phyloP scores from a whole-genome alignment of 768 basidiomycete genomes.

The Suillus placidus region DNA sequence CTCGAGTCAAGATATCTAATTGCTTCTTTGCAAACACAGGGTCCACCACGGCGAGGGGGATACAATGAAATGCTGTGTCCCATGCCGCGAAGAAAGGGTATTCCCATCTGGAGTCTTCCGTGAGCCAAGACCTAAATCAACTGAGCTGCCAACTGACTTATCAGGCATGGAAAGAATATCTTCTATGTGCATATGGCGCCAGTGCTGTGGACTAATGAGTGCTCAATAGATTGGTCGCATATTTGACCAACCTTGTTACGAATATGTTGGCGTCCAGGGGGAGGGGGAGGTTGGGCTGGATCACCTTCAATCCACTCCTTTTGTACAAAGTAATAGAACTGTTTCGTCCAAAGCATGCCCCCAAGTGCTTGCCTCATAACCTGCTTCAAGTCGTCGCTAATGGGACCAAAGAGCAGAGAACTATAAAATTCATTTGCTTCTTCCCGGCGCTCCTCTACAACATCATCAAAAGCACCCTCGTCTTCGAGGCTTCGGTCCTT shows the following conservation, averaged over 20 bases:
- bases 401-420: constrained; percentile 75
- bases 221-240: background rate
- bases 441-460: constrained; percentile 84
- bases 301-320: constrained; percentile 97
- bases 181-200: constrained; percentile 94
- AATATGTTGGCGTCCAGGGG: constrained; percentile 81
- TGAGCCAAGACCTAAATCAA: background rate
- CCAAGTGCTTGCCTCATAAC: constrained; percentile 95
- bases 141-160: constrained; percentile 57
- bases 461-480: constrained; percentile 86
- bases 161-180: constrained; percentile 99
- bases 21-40: constrained; percentile 97
- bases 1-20: constrained; percentile 90
- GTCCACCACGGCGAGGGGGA: constrained; percentile 95
- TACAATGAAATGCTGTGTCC: constrained; percentile 99
- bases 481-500: constrained; percentile 83
- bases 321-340: constrained; percentile 95
- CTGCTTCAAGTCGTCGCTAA: constrained; percentile 91
- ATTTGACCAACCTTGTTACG: constrained; percentile 69
- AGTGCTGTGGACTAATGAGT: constrained; percentile 57
- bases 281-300: constrained; percentile 92
- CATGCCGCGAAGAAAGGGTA: constrained; percentile 99
- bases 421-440: constrained; percentile 98
- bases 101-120: constrained; percentile 70
- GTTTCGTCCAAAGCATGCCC: constrained; percentile 99